Evolutionary conservation across 1,284 basidiomycete genomes (phyloP), one percentile per base, ranked within the genome.

Genomic region (Neolentinus lepideus): DNA sequence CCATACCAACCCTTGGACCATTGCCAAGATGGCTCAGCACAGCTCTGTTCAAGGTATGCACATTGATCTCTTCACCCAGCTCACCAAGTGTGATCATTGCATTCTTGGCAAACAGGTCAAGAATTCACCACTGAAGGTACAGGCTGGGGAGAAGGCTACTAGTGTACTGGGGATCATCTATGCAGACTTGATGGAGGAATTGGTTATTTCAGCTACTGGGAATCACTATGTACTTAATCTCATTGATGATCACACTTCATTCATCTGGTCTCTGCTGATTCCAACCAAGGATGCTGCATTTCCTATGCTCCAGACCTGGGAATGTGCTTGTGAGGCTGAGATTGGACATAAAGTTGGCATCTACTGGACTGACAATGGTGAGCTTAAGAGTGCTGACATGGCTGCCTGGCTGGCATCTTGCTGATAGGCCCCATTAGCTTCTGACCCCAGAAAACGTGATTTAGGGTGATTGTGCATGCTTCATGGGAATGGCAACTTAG

Each of bases 21-120:
- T 58, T 3, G 11, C 45, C 45, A 29, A 56, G 21, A 56, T 58
- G 57, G 35, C 55, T 26, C 26, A n/a, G 1, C 2, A 16, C 1
- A n/a, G 35, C 27, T 2, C 33, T 46, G 50, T 52, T 19, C 14
- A 57, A 55, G 58, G 57, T 59, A 55, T 55, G 56, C 53, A 35
- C 33, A 48, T 57, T 22, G 54, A 57, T 47, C 36, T 57, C 24
- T 59, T 56, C 38, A 43, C 1, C n/a, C 16, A 19, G 21, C 58
- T 54, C 3, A 24, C 57, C 11, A 55, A 55, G 43, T 59, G 58
- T 56, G 54, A 59, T 26, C 33, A 25, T 19, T 59, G 58, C 51
- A 54, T 57, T 33, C 31, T 52, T 10, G 57, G 58, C 19, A 59
- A 59, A 47, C 57, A 59, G 51, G 31, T 47, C 14, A 46, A 52